Conservation (phyloP, 1,139 yeast species). For the Magnusiomyces tetraspermus region DNA sequence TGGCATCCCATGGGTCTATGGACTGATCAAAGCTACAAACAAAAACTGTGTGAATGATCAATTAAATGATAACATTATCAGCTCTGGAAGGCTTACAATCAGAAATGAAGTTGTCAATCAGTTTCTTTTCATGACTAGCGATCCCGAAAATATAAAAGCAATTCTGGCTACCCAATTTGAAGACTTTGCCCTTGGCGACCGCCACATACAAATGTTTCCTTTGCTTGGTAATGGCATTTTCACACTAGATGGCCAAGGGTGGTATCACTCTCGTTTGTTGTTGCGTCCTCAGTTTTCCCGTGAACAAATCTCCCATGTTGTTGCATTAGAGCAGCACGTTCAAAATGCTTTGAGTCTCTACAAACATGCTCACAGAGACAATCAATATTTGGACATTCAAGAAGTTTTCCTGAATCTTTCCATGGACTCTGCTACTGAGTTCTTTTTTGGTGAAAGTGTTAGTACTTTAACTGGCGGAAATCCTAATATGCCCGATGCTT, state of each 20-base stretch:
- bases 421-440: conserved; percentile 42
- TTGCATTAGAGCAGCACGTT: conserved; percentile 39
- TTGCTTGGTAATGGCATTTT: conserved; percentile 49
- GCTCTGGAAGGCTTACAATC: conserved; percentile 2
- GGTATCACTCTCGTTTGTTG: conserved; percentile 51
- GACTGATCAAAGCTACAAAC: not conserved
- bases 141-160: conserved; percentile 39
- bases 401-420: conserved; percentile 38
- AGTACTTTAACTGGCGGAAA: conserved; percentile 31
- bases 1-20: conserved; percentile 1
- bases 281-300: conserved; percentile 50
- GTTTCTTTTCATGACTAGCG: conserved; percentile 28
- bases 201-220: conserved; percentile 38
- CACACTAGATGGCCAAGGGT: conserved; percentile 46
- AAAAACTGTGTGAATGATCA: not conserved
- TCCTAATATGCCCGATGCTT: conserved; percentile 22
- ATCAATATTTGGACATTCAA: conserved; percentile 35
- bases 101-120: conserved; percentile 8
- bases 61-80: not conserved
- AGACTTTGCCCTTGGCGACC: conserved; percentile 43
- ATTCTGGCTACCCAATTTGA: conserved; percentile 36
- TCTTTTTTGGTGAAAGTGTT: conserved; percentile 41
- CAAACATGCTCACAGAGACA: conserved; percentile 11
- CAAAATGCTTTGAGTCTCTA: conserved; percentile 30
- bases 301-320: conserved; percentile 45